phyloP scores from a whole-genome alignment of 1,284 basidiomycete species.

The Xerocomus subilludens region DNA sequence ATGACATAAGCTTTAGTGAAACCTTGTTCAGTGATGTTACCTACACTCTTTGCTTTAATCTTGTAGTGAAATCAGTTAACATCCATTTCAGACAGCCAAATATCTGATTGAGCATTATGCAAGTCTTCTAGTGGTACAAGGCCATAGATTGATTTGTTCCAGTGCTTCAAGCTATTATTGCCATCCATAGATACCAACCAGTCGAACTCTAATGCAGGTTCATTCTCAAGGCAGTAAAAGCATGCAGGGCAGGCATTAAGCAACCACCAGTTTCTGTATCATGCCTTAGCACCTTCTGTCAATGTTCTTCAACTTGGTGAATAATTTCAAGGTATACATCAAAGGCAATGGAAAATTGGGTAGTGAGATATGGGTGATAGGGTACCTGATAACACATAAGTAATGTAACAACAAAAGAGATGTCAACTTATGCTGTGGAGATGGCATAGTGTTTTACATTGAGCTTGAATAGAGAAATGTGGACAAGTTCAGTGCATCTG shows the following conservation, averaged over 20 bases:
- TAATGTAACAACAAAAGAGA: too few species aligned
- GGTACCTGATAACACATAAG: neutral
- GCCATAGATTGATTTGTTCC: neutral
- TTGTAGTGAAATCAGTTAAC: too few species aligned
- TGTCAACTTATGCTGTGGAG: neutral
- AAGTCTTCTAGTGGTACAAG: neutral
- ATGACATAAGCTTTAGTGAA: too few species aligned
- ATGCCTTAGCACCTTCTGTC: neutral
- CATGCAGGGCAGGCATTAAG: neutral
- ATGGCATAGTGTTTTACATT: neutral
- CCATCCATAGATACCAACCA: constrained; percentile 3
- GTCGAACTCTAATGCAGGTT: neutral
- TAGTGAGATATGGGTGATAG: neutral
- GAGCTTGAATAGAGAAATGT: neutral
- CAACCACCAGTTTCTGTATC: neutral
- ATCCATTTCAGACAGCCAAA: constrained; percentile 7
- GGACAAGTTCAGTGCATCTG: neutral
- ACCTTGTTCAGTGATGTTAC: too few species aligned
- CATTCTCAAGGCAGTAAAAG: neutral
- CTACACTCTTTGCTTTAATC: too few species aligned
- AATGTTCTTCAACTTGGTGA: neutral
- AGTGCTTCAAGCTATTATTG: constrained; percentile 10
- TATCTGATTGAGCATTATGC: neutral
- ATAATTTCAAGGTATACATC: constrained; percentile 5
- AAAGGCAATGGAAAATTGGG: neutral